Conservation (phyloP, 2,329 filamentous ascomycete species). For the Colletotrichum coccodes region DNA sequence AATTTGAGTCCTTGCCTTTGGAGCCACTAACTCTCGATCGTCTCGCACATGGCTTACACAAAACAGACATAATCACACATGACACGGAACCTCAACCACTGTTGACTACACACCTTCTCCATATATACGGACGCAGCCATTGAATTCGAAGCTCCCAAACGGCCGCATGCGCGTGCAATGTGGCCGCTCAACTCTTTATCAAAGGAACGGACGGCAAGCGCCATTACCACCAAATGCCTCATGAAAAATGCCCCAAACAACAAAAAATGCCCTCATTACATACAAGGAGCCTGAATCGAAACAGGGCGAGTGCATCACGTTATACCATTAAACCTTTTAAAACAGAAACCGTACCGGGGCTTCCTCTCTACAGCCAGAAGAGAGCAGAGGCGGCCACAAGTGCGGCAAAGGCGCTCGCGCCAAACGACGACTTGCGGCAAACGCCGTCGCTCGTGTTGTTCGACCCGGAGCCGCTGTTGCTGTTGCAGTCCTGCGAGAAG, state of each 20-base stretch:
- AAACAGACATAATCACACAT: neutral
- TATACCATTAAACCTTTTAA: constrained; percentile 13
- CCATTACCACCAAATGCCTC: constrained; percentile 26
- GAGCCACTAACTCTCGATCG: too few species aligned
- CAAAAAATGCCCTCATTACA: constrained; percentile 20
- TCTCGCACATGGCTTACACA: neutral
- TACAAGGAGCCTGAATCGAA: constrained; percentile 16
- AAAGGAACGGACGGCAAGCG: constrained; percentile 30
- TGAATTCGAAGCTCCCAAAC: constrained; percentile 8
- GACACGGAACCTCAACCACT: neutral
- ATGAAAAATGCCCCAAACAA: constrained; percentile 9
- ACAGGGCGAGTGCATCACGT: constrained; percentile 1
- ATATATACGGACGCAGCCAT: constrained; percentile 8
- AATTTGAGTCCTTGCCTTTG: too few species aligned
- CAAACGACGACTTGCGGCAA: constrained; percentile 40
- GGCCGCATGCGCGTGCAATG: constrained; percentile 8
- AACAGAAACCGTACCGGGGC: neutral
- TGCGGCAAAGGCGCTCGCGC: constrained; percentile 49
- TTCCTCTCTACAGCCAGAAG: constrained; percentile 39
- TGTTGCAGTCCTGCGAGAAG: constrained; percentile 52
- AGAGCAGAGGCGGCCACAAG: constrained; percentile 46
- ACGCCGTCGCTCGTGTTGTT: constrained; percentile 36
- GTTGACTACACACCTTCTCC: neutral
- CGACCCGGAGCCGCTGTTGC: constrained; percentile 24
- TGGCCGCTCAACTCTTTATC: neutral